Percentiles rank a stretch among this genome's conserved stretches.
Conservation (phyloP, 2,329 filamentous ascomycete species). For the Huntiella moniliformis region DNA sequence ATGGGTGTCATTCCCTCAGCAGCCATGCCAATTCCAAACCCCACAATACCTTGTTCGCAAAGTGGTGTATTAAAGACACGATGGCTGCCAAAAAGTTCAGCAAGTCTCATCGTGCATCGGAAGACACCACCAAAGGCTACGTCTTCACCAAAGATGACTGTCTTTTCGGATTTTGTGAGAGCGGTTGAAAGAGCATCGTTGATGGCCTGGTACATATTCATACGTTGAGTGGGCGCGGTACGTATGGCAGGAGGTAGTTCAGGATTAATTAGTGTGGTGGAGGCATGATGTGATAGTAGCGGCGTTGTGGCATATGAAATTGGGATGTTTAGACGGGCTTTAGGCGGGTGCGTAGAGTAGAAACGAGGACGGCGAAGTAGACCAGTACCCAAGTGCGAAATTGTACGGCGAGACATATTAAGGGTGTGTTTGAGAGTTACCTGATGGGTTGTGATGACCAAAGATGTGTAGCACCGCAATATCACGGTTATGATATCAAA, state of each 20-base stretch:
- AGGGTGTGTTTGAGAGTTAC: too few species aligned
- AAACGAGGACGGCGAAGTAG: neutral
- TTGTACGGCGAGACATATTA: too few species aligned
- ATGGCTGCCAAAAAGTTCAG: constrained; percentile 69
- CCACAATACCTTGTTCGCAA: constrained; percentile 83
- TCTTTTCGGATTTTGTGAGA: constrained; percentile 63
- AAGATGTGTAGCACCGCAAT: too few species aligned
- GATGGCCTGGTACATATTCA: constrained; percentile 88
- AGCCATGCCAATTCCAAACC: constrained; percentile 79
- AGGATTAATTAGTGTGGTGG: constrained; percentile 47
- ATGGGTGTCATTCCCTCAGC: constrained; percentile 84
- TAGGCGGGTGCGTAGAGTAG: constrained; percentile 39
- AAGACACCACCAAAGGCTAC: constrained; percentile 96
- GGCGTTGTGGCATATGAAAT: constrained; percentile 73
- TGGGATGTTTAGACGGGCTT: constrained; percentile 59
- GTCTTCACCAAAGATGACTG: constrained; percentile 88
- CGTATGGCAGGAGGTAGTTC: constrained; percentile 51
- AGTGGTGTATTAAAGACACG: constrained; percentile 94
- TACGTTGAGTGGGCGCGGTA: constrained; percentile 57
- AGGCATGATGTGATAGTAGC: constrained; percentile 62
- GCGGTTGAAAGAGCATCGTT: constrained; percentile 76
- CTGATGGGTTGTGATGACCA: too few species aligned
- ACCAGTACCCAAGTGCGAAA: too few species aligned
- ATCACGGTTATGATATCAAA: too few species aligned
- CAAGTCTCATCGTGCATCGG: constrained; percentile 77